Evolutionary conservation across 305 asterid genomes (phyloP), one percentile per base, ranked within the genome.

Genomic region (Striga hermonthica): DNA sequence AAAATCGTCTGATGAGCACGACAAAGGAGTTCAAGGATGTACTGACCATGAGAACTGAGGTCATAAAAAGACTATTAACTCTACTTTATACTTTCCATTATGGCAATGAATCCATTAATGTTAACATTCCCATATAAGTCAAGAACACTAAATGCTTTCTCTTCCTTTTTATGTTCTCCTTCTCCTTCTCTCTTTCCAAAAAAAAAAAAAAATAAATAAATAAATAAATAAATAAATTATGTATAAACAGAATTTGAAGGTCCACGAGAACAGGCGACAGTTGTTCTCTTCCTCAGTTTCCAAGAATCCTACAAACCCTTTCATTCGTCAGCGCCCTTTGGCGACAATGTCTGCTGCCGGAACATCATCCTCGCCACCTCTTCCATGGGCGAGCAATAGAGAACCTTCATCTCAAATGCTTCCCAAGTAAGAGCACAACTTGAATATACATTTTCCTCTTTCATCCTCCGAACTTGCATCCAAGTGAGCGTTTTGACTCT

Each of bases 21-120:
- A 93, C 97, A 15, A 88, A 88, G 74, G 97, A 93, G 77, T 90
- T 93, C 79, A 90, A 88, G 84, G 97, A 90, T 31, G 95, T 93
- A 59, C 84, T 93, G 69, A 90, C 97, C 74, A 72, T 80, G 84
- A 80, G 99, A 62, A 93, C 97, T 50, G 96, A 90, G 97, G 97
- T 93, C 74, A n/a, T n/a, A 22, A 22, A 2, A 22, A 76, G 62
- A 66, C 49, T 48, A 37, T 59, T 14, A 5, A n/a, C 44, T 16
- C 36, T 53, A 9, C 16, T 55, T 12, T 49, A 56, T 35, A 22
- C 49, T 59, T 55, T 50, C 55, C 62, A 13, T 60, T 55, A 1
- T 22, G 31, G 31, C 31, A 22, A 1, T 22, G 31, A 22, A 22
- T 22, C 31, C 31, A 22, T 22, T 22, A 22, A 22, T 22, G 1